Evolutionary conservation across 1,284 basidiomycete species (phyloP).

Genomic region (Sanguinoderma infundibulare): DNA sequence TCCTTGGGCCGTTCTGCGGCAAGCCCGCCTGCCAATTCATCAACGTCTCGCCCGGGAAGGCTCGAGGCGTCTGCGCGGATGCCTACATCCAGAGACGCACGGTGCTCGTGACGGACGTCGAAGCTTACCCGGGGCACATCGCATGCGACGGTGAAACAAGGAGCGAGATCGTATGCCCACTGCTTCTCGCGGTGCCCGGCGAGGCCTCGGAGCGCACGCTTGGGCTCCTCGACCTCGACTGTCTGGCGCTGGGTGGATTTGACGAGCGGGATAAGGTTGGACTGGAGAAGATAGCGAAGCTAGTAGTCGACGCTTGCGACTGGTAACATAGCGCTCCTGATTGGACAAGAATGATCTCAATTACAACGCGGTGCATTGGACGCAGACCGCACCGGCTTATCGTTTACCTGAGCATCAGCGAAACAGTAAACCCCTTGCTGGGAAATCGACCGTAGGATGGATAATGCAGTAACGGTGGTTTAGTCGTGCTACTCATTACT

Average conservation of each 20-base stretch:
- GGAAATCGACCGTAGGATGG: too few species aligned
- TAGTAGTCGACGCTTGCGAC: constrained; percentile 62
- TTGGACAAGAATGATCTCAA: too few species aligned
- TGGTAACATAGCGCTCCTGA: constrained; percentile 44
- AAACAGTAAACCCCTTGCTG: too few species aligned
- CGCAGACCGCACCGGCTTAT: too few species aligned
- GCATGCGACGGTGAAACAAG: constrained; percentile 88
- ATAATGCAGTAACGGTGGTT: too few species aligned
- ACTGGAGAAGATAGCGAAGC: constrained; percentile 68
- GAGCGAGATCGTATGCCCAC: constrained; percentile 85
- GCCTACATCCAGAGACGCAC: constrained; percentile 64
- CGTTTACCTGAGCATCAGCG: too few species aligned
- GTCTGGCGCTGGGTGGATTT: constrained; percentile 73
- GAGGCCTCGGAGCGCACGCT: constrained; percentile 44
- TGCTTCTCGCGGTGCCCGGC: constrained; percentile 48
- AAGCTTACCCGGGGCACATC: constrained; percentile 86
- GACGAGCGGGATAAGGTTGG: constrained; percentile 75
- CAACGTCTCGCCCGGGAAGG: constrained; percentile 55
- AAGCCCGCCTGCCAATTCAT: constrained; percentile 90
- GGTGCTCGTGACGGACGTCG: constrained; percentile 74
- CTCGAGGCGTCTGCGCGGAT: constrained; percentile 82
- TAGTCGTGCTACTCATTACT: too few species aligned
- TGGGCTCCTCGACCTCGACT: constrained; percentile 88
- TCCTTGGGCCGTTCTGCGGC: constrained; percentile 87
- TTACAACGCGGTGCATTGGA: background rate